A percentile compares a stretch with the other conserved stretches of the same genome.
Conservation (phyloP, 1,284 basidiomycete species). For the Tylopilus sp. region DNA sequence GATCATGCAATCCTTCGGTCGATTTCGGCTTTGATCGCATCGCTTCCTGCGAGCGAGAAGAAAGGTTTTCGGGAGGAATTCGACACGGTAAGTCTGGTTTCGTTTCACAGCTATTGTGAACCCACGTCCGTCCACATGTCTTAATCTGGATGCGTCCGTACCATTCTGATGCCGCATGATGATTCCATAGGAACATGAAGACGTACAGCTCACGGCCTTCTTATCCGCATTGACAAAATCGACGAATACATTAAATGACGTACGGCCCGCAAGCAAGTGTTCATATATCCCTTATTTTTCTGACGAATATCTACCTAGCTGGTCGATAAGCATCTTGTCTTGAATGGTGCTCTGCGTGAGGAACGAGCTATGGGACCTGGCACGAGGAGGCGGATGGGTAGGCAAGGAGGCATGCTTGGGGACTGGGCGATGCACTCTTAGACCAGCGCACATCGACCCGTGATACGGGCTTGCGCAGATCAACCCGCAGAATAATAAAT, state of each 20-base stretch:
- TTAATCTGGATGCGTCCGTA: neutral
- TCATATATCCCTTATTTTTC: slow-evolving; percentile 2
- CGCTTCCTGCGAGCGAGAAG: slow-evolving; percentile 81
- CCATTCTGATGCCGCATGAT: slow-evolving; percentile 3
- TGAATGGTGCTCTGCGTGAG: slow-evolving; percentile 43
- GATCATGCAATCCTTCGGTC: slow-evolving; percentile 84
- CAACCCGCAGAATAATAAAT: neutral
- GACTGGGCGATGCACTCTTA: slow-evolving; percentile 46
- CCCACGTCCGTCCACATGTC: neutral
- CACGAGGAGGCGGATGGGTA: slow-evolving; percentile 47
- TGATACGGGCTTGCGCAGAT: neutral
- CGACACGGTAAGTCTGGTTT: slow-evolving; percentile 56
- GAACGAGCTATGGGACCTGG: slow-evolving; percentile 39
- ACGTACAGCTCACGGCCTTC: slow-evolving; percentile 90
- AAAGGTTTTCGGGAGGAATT: slow-evolving; percentile 81
- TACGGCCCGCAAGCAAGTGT: slow-evolving; percentile 41
- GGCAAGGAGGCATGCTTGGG: slow-evolving; percentile 40
- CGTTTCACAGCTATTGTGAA: neutral
- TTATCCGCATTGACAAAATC: slow-evolving; percentile 87
- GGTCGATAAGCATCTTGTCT: slow-evolving; percentile 63
- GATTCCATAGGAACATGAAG: slow-evolving; percentile 80
- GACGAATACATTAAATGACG: slow-evolving; percentile 84
- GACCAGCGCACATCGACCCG: neutral
- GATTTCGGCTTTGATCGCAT: slow-evolving; percentile 80
- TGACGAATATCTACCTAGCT: slow-evolving; percentile 40